Conservation (phyloP, 78 protist species). For the Protostelium mycophagum region DNA sequence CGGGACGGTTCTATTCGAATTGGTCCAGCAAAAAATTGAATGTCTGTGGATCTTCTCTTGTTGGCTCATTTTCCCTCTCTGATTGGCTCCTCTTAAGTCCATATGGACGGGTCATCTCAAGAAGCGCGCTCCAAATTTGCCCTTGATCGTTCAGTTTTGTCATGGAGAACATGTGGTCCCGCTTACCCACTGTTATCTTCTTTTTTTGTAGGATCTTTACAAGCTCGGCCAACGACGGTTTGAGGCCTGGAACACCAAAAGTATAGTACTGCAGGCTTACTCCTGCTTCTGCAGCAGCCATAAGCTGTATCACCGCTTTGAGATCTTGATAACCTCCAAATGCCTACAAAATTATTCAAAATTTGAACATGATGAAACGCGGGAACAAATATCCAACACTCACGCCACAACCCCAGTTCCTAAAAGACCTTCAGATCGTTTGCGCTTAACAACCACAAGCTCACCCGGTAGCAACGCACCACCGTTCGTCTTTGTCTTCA, state of each 20-base stretch:
- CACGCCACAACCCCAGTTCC: slow-evolving; percentile 88
- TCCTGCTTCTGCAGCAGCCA: slow-evolving; percentile 60
- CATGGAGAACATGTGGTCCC: background rate
- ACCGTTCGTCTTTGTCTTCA: background rate
- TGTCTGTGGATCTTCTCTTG: background rate
- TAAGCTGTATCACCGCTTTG: slow-evolving; percentile 57
- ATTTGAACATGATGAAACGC: background rate
- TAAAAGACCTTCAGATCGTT: slow-evolving; percentile 25
- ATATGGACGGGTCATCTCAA: background rate
- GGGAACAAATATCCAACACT: too few species aligned
- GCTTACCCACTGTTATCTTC: background rate
- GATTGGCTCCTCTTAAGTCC: background rate
- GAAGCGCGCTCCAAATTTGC: background rate
- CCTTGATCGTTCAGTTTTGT: background rate
- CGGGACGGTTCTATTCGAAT: background rate
- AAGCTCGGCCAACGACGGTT: background rate
- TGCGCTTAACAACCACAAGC: background rate
- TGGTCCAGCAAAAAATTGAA: background rate
- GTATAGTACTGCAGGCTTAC: slow-evolving; percentile 21
- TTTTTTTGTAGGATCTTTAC: background rate
- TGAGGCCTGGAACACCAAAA: slow-evolving; percentile 46
- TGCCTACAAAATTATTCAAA: background rate
- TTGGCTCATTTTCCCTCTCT: background rate
- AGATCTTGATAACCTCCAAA: slow-evolving; percentile 69
- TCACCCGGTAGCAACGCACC: background rate